Percentiles rank a stretch among this genome's conserved stretches.
Conservation (phyloP, 2,329 filamentous ascomycete species). For the Phyllosticta capitalensis region DNA sequence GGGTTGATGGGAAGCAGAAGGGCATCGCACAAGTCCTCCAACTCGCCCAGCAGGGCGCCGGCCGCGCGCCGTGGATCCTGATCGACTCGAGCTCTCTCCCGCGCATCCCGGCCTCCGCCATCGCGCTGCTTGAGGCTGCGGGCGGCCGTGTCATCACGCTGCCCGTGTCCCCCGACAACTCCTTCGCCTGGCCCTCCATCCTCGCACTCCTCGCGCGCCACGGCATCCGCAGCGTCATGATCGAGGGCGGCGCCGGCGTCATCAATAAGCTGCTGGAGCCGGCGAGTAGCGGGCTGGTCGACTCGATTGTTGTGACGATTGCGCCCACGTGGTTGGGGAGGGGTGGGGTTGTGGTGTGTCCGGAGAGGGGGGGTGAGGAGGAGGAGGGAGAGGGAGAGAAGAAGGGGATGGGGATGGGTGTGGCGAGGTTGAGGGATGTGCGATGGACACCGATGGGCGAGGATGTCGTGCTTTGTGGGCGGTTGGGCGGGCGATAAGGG, state of each 20-base stretch:
- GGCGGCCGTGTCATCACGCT: slow-evolving; percentile 21
- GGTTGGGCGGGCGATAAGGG: slow-evolving; percentile 18
- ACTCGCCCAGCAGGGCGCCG: slow-evolving; percentile 54
- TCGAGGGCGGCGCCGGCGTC: slow-evolving; percentile 76
- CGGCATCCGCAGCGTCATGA: slow-evolving; percentile 71
- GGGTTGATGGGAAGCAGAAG: no score
- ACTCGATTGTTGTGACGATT: slow-evolving; percentile 78
- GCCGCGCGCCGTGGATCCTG: slow-evolving; percentile 66
- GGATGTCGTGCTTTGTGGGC: slow-evolving; percentile 74
- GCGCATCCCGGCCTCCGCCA: slow-evolving; percentile 12
- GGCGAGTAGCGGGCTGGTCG: slow-evolving; percentile 51
- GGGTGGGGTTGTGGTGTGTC: slow-evolving; percentile 71
- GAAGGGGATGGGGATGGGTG: no score
- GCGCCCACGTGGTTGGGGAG: slow-evolving; percentile 83
- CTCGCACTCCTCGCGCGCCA: slow-evolving; percentile 48
- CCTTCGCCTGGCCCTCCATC: slow-evolving; percentile 52
- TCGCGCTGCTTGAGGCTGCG: slow-evolving; percentile 18
- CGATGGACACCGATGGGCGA: slow-evolving; percentile 71
- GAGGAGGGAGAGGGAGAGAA: slow-evolving; percentile 34
- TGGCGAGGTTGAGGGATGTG: slow-evolving; percentile 56
- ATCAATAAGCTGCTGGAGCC: slow-evolving; percentile 71
- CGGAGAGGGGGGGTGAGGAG: slow-evolving; percentile 45
- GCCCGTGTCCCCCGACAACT: slow-evolving; percentile 26
- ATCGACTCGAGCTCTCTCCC: slow-evolving; percentile 21
- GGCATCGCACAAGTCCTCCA: slow-evolving; percentile 57